Conservation (phyloP, 345 rosid genomes). For the Anacardium occidentale region DNA sequence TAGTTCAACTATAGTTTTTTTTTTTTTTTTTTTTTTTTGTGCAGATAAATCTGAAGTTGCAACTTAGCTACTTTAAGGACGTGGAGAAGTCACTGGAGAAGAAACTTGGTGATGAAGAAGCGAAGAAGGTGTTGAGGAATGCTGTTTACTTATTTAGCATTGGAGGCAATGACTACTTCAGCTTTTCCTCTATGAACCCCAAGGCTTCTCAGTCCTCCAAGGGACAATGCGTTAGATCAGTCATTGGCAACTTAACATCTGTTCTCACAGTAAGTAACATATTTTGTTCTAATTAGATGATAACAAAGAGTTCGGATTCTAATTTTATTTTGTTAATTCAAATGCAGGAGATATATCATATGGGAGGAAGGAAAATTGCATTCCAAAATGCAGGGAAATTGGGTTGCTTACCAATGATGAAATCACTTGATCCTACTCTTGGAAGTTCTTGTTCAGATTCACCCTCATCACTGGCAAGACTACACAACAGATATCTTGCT, state of each 20-base stretch:
- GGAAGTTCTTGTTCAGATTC: slow-evolving; percentile 15
- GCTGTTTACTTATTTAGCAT: slow-evolving; percentile 34
- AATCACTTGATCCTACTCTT: slow-evolving; percentile 2
- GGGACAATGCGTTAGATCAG: not conserved
- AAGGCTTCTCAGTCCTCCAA: not conserved
- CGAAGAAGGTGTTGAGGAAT: not conserved
- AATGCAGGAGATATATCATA: slow-evolving; percentile 24
- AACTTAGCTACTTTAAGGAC: not conserved
- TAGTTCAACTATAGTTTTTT: too few relatives aligned
- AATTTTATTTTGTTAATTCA: not conserved
- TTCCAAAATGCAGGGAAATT: slow-evolving; percentile 30
- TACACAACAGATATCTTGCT: slow-evolving; percentile 25
- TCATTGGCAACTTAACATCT: not conserved
- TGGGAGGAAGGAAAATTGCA: slow-evolving; percentile 36
- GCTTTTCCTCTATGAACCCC: not conserved
- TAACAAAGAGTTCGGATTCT: not conserved
- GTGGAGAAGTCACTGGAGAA: not conserved
- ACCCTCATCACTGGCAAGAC: slow-evolving; percentile 23
- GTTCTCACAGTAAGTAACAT: not conserved
- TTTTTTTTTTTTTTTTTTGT: too few relatives aligned
- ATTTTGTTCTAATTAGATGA: not conserved
- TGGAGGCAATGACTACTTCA: slow-evolving; percentile 28
- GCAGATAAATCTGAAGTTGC: not conserved
- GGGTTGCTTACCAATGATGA: slow-evolving; percentile 35
- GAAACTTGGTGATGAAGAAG: not conserved